phyloP scores from a whole-genome alignment of 352 stramenopile species.

The Thraustochytrium striatum region DNA sequence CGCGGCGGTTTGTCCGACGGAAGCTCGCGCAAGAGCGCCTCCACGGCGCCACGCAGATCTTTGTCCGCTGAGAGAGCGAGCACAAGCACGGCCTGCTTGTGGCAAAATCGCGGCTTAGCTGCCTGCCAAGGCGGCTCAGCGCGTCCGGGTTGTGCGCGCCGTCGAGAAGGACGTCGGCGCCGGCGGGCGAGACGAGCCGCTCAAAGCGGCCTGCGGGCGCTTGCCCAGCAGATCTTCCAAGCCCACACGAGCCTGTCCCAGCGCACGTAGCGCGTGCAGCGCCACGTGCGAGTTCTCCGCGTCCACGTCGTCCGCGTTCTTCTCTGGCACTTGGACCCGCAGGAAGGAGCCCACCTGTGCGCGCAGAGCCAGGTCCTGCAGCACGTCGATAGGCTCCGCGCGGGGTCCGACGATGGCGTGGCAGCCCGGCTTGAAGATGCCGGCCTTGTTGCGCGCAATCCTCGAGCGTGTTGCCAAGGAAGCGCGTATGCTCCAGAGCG shows the following conservation, averaged over 20 bases:
- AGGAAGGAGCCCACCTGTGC: not conserved
- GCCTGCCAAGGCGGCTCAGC: not conserved
- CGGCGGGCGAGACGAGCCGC: not conserved
- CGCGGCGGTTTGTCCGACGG: not conserved
- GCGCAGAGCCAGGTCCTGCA: not conserved
- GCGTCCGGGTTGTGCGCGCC: constrained; percentile 41
- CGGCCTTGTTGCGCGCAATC: constrained; percentile 60
- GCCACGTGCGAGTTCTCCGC: constrained; percentile 13
- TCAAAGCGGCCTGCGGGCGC: constrained; percentile 30
- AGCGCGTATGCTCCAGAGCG: constrained; percentile 66
- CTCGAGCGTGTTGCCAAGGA: constrained; percentile 69
- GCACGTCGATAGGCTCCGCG: not conserved
- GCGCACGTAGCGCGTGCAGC: not conserved
- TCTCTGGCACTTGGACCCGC: not conserved
- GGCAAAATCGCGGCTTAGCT: not conserved
- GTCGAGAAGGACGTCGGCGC: constrained; percentile 8
- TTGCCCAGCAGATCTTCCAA: not conserved
- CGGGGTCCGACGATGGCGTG: not conserved
- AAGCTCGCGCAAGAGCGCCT: not conserved
- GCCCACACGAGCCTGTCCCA: not conserved
- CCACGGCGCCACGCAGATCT: not conserved
- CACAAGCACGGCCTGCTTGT: not conserved
- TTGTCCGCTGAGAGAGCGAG: constrained; percentile 15
- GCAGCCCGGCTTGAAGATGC: constrained; percentile 21
- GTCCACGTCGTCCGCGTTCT: not conserved